phyloP scores from a whole-genome alignment of 805 yeast genomes.

The Cyberlindnera euphorbiae region DNA sequence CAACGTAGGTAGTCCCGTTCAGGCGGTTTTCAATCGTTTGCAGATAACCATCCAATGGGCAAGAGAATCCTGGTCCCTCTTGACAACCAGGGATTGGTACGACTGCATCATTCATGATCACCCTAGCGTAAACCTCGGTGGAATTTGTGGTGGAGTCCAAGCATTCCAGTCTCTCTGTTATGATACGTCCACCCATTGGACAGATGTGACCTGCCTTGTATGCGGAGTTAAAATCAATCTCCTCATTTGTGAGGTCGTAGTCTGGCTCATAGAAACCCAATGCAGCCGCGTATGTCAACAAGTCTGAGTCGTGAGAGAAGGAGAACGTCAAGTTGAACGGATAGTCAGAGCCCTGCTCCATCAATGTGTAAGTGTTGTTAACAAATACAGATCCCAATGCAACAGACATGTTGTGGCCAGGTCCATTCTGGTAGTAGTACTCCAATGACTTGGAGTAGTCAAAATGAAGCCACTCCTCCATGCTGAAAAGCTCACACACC shows the following conservation, averaged over 20 bases:
- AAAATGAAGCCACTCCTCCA: constrained; percentile 58
- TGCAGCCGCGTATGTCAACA: constrained; percentile 58
- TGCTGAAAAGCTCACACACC: constrained; percentile 64
- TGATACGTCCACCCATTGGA: constrained; percentile 55
- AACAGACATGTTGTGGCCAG: constrained; percentile 53
- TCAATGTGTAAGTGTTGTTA: constrained; percentile 44
- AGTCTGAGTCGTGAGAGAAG: constrained; percentile 72
- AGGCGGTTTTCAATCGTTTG: constrained; percentile 29
- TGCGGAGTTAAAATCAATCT: constrained; percentile 41
- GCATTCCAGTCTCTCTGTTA: constrained; percentile 47
- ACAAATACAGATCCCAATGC: constrained; percentile 60
- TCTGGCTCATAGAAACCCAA: constrained; percentile 45
- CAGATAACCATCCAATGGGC: constrained; percentile 34
- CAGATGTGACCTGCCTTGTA: constrained; percentile 45
- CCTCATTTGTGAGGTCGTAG: constrained; percentile 37
- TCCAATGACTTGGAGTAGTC: constrained; percentile 57
- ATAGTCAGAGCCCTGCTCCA: constrained; percentile 45
- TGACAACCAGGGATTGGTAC: constrained; percentile 44
- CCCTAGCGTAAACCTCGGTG: constrained; percentile 38
- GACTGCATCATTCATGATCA: constrained; percentile 49
- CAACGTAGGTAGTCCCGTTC: constrained; percentile 26
- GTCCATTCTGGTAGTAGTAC: constrained; percentile 58
- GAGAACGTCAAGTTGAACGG: constrained; percentile 56
- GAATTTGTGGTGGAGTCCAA: constrained; percentile 27
- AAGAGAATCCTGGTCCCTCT: constrained; percentile 50